Percentiles rank a stretch among this genome's conserved stretches.
phyloP scores from a whole-genome alignment of 2,329 filamentous ascomycete species.

The Trichoderma sp. region DNA sequence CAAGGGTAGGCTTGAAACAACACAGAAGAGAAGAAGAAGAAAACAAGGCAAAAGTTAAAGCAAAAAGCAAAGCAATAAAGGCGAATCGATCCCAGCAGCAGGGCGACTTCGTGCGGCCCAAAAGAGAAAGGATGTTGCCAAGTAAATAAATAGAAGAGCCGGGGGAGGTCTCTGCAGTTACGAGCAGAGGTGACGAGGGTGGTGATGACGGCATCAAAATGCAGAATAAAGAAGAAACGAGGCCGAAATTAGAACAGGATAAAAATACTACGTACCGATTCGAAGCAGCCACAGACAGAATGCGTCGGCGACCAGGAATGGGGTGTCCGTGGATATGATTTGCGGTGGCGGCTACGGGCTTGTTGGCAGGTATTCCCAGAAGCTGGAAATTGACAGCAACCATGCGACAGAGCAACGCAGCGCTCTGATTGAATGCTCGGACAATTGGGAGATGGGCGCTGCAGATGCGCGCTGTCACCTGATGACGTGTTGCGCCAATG shows the following conservation, averaged over 20 bases:
- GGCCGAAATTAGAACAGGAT: neutral
- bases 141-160: neutral
- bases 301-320: constrained; percentile 9
- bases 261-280: constrained; percentile 27
- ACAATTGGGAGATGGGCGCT: constrained; percentile 40
- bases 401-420: constrained; percentile 31
- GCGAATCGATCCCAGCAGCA: constrained; percentile 4
- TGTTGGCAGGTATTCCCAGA: constrained; percentile 13
- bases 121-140: constrained; percentile 5
- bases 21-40: neutral
- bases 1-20: neutral
- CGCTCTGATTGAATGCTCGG: constrained; percentile 35
- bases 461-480: constrained; percentile 54
- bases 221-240: constrained; percentile 10
- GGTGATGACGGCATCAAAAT: constrained; percentile 22
- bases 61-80: neutral
- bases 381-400: constrained; percentile 23
- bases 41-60: neutral
- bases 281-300: constrained; percentile 23
- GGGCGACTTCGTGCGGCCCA: constrained; percentile 13
- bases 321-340: constrained; percentile 13
- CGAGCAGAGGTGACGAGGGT: neutral
- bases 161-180: constrained; percentile 7
- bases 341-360: constrained; percentile 17
- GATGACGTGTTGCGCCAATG: constrained; percentile 53